Evolutionary conservation across 257 asterid species (phyloP).

Genomic region (Linderniella brevidens): DNA sequence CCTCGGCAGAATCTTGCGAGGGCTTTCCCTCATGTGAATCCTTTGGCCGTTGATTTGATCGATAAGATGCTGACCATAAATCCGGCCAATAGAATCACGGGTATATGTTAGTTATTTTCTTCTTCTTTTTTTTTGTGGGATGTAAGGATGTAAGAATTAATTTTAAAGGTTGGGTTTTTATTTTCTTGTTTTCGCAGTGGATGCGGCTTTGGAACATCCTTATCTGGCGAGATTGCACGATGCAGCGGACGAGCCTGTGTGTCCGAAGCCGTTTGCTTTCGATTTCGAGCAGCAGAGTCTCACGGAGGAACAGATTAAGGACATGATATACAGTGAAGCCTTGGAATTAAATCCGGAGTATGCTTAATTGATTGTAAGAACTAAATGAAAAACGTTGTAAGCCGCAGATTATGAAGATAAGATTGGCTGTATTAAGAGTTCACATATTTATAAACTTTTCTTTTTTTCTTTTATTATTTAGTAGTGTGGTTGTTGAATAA

Average conservation of each 20-base stretch:
- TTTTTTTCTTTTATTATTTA: too few species aligned
- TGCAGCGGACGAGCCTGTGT: constrained; percentile 62
- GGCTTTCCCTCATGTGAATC: constrained; percentile 68
- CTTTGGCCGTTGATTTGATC: constrained; percentile 74
- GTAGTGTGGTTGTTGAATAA: too few species aligned
- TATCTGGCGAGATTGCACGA: constrained; percentile 72
- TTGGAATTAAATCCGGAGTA: constrained; percentile 29
- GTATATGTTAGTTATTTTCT: constrained; percentile 14
- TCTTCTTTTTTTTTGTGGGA: not conserved
- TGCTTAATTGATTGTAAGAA: not conserved
- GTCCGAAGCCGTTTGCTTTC: constrained; percentile 46
- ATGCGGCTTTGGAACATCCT: constrained; percentile 77
- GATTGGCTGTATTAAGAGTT: too few species aligned
- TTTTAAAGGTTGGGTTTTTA: too few species aligned
- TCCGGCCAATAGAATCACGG: constrained; percentile 78
- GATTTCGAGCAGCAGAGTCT: constrained; percentile 64
- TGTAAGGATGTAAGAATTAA: not conserved
- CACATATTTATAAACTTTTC: too few species aligned
- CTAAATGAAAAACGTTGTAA: too few species aligned
- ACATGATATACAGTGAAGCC: constrained; percentile 78
- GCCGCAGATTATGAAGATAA: too few species aligned
- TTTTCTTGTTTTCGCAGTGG: constrained; percentile 47
- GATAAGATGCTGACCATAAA: constrained; percentile 81
- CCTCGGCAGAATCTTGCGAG: constrained; percentile 60
- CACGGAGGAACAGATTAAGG: constrained; percentile 83